Percentiles rank a stretch among this genome's conserved stretches.
Evolutionary conservation across 306 rosid species (phyloP).

Genomic region (Begonia peltatifolia): DNA sequence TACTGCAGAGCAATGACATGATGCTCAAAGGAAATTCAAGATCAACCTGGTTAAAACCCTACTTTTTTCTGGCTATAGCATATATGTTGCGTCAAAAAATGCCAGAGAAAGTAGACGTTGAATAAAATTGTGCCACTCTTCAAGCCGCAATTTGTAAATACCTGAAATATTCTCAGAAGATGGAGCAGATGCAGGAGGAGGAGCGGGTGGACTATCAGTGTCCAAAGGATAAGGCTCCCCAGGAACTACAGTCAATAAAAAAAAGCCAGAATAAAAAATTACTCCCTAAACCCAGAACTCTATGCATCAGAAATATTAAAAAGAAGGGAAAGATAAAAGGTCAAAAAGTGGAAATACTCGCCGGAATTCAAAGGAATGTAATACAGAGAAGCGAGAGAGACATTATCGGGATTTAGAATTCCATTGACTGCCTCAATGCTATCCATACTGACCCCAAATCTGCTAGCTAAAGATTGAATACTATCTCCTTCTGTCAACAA

Average conservation of each 20-base stretch:
- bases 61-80: neutral
- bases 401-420: conserved; percentile 65
- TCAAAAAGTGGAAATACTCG: conserved; percentile 14
- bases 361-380: conserved; percentile 89
- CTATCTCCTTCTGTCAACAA: conserved; percentile 82
- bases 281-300: conserved; percentile 5
- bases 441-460: conserved; percentile 96
- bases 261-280: conserved; percentile 10
- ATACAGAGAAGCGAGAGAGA: conserved; percentile 70
- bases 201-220: conserved; percentile 35
- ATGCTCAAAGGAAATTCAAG: too few relatives aligned
- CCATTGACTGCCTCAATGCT: conserved; percentile 76
- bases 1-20: too few relatives aligned
- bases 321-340: neutral
- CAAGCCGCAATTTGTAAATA: conserved; percentile 7
- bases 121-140: too few relatives aligned
- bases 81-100: neutral
- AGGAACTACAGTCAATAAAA: conserved; percentile 46
- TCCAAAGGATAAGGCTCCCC: conserved; percentile 76
- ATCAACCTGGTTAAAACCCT: too few relatives aligned
- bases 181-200: conserved; percentile 54
- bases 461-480: conserved; percentile 63
- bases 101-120: neutral
- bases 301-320: neutral
- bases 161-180: conserved; percentile 35